phyloP scores from a whole-genome alignment of 73 alveolate species.

The Durusdinium trenchii region DNA sequence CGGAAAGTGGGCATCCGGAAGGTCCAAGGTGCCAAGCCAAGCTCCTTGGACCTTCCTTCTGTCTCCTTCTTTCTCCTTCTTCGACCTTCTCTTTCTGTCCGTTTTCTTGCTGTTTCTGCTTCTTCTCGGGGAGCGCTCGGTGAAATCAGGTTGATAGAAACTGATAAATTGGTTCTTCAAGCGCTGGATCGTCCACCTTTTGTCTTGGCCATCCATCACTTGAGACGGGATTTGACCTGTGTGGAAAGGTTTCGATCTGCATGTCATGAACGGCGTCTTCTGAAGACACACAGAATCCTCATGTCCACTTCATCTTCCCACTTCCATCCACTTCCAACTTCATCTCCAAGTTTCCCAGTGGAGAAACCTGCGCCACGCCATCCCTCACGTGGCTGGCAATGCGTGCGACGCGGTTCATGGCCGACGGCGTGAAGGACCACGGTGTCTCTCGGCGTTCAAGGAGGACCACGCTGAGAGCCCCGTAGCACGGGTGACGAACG shows the following conservation, averaged over 20 bases:
- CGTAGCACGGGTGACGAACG: too few species aligned
- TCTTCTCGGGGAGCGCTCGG: too few species aligned
- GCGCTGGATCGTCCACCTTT: neutral
- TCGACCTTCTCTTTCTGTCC: too few species aligned
- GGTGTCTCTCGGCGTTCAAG: too few species aligned
- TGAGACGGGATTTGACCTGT: neutral
- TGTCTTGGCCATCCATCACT: neutral
- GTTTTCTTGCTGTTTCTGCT: too few species aligned
- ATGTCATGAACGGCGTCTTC: neutral
- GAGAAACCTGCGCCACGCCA: constrained; percentile 50
- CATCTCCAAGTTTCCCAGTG: neutral
- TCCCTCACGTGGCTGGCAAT: constrained; percentile 72
- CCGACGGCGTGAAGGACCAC: neutral
- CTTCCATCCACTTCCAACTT: neutral
- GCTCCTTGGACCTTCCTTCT: neutral
- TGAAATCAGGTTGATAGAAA: too few species aligned
- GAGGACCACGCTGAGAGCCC: too few species aligned
- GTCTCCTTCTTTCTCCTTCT: neutral
- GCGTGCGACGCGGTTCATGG: constrained; percentile 75
- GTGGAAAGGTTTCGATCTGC: neutral
- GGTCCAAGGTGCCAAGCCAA: neutral
- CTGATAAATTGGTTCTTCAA: neutral
- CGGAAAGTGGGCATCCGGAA: too few species aligned
- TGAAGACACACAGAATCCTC: neutral
- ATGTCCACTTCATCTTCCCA: neutral